Evolutionary conservation across 768 basidiomycete genomes (phyloP).

Genomic region (Chiua virens): DNA sequence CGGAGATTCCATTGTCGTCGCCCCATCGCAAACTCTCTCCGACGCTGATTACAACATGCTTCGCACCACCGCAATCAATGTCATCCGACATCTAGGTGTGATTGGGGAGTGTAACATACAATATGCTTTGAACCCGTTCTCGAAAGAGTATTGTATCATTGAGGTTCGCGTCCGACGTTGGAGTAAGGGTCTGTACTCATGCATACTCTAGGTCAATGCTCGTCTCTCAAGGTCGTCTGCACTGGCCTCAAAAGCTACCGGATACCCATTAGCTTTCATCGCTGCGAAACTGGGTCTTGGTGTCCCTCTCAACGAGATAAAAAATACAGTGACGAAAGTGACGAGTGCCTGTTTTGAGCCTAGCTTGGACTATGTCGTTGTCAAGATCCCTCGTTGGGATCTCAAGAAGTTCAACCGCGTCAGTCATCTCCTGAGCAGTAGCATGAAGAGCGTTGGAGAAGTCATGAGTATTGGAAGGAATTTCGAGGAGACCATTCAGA

Average conservation of each 20-base stretch:
- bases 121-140: slow-evolving; percentile 93
- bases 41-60: slow-evolving; percentile 99
- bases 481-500: slow-evolving; percentile 98
- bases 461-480: slow-evolving; percentile 99
- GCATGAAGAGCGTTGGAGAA: slow-evolving; percentile 99
- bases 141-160: slow-evolving; percentile 98
- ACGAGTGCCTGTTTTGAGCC: slow-evolving; percentile 99
- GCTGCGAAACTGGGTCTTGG: slow-evolving; percentile 97
- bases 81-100: slow-evolving; percentile 97
- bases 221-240: slow-evolving; percentile 97
- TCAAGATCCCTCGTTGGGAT: slow-evolving; percentile 99
- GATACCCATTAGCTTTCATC: slow-evolving; percentile 97
- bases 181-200: slow-evolving; percentile 1
- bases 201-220: slow-evolving; percentile 70
- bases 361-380: slow-evolving; percentile 93
- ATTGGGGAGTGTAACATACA: slow-evolving; percentile 99
- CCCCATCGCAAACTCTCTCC: slow-evolving; percentile 97
- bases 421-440: slow-evolving; percentile 84
- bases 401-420: slow-evolving; percentile 97
- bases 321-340: slow-evolving; percentile 95
- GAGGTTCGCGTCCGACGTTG: slow-evolving; percentile 52
- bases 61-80: slow-evolving; percentile 95
- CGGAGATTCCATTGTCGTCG: slow-evolving; percentile 97
- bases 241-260: slow-evolving; percentile 96
- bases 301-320: slow-evolving; percentile 96